Evolutionary conservation across 805 yeast genomes (phyloP), one percentile per base, ranked within the genome.

Genomic region (Candida arabinofermentans): DNA sequence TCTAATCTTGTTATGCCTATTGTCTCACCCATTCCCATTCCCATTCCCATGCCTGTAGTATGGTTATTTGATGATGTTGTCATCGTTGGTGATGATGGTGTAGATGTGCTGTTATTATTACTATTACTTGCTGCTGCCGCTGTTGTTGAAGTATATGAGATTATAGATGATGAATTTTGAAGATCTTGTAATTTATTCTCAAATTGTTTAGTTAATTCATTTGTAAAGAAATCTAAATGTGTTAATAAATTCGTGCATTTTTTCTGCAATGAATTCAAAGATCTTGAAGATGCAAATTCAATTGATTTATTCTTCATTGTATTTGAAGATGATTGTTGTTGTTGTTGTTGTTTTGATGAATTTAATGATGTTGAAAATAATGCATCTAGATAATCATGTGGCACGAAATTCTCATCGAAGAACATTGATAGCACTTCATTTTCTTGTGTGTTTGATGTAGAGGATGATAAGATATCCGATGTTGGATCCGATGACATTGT

Each of bases 321-420:
- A 16, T 39, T 44, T n/a, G n/a, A n/a, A n/a, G n/a, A n/a, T n/a
- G n/a, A n/a, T n/a, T n/a, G n/a, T n/a, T n/a, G n/a, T n/a, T n/a
- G n/a, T n/a, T n/a, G n/a, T 18, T 30, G 40, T 16, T 36, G 43
- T 18, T 29, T 39, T 7, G 43, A 30, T 31, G 46, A 46, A 34
- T 53, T 51, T 7, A 69, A 47, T 3, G 72, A 65, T 16, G 71
- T 61, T 36, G 74, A 66, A 45, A 79, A 71, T 13, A 83, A 61
- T 2, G 84, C 80, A 55, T 84, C 86, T 16, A 84, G 71, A 51
- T 75, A 84, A 31, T 76, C 77, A 41, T 77, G 74, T 1, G 88
- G 84, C 14, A 74, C 77, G 54, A 83, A 83, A 21, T 74, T 77
- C 17, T 72, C 75, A 47, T 83, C 86, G 46, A 81, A 79, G 65